Conservation (phyloP, 2,329 filamentous ascomycete genomes). For the Chaetomiaceae sp. region DNA sequence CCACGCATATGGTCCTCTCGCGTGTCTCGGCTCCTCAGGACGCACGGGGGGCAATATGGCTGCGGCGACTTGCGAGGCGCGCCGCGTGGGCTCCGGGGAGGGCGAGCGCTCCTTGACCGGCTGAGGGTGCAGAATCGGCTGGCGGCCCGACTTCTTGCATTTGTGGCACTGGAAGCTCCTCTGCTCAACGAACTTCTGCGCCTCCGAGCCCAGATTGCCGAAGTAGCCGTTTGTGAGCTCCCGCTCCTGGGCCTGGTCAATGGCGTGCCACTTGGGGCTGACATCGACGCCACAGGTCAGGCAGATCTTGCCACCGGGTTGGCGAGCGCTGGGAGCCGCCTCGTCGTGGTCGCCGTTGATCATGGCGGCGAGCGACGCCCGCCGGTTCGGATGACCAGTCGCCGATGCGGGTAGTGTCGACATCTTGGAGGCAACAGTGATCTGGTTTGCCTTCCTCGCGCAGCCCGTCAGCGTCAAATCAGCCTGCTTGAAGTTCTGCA, state of each 20-base stretch:
- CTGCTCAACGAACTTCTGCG: constrained; percentile 53
- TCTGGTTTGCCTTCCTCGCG: constrained; percentile 81
- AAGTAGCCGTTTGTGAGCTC: constrained; percentile 47
- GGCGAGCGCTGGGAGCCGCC: constrained; percentile 23
- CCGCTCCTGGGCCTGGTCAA: constrained; percentile 46
- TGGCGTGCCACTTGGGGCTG: constrained; percentile 68
- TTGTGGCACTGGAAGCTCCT: constrained; percentile 69
- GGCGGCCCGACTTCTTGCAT: constrained; percentile 53
- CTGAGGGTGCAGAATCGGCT: constrained; percentile 32
- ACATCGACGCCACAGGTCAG: constrained; percentile 62
- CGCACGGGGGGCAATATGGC: constrained; percentile 14
- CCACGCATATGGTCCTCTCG: constrained; percentile 14
- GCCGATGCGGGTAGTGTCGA: constrained; percentile 34
- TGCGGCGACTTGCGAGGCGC: constrained; percentile 18
- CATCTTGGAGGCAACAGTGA: constrained; percentile 57
- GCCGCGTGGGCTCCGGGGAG: constrained; percentile 22
- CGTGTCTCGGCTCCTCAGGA: constrained; percentile 16
- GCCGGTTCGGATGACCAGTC: constrained; percentile 41
- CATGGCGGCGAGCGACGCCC: constrained; percentile 46
- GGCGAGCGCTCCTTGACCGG: constrained; percentile 27
- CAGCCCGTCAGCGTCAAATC: constrained; percentile 87
- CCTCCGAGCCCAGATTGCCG: constrained; percentile 47
- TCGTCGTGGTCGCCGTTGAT: constrained; percentile 28
- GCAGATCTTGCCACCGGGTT: constrained; percentile 50
- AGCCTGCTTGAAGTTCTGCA: constrained; percentile 87